Conservation (phyloP, 768 basidiomycete genomes). For the Pisolithus sp. region DNA sequence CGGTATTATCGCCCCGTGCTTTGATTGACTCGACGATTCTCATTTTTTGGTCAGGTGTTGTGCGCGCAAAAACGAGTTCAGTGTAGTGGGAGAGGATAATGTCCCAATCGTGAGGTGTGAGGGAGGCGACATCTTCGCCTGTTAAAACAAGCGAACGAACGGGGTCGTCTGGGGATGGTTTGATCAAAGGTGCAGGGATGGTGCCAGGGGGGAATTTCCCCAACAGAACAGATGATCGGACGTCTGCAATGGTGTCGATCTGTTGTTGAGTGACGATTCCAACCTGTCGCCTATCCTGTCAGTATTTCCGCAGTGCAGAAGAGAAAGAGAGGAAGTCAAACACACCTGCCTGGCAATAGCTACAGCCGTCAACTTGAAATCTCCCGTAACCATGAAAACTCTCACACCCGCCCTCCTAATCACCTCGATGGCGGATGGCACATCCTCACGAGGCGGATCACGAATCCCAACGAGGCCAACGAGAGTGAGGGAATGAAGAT, state of each 20-base stretch:
- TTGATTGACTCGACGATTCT: slow-evolving; percentile 51
- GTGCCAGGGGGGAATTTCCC: slow-evolving; percentile 14
- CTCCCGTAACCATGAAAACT: slow-evolving; percentile 54
- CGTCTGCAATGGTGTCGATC: slow-evolving; percentile 29
- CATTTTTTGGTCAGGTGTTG: slow-evolving; percentile 53
- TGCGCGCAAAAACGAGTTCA: slow-evolving; percentile 47
- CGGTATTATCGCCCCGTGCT: slow-evolving; percentile 39
- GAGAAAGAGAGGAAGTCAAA: slow-evolving; percentile 1
- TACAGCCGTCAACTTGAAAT: slow-evolving; percentile 47
- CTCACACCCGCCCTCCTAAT: slow-evolving; percentile 46
- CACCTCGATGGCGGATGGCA: slow-evolving; percentile 39
- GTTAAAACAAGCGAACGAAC: slow-evolving; percentile 37
- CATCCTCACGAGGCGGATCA: slow-evolving; percentile 50
- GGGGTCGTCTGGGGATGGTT: slow-evolving; percentile 32
- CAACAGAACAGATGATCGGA: slow-evolving; percentile 13
- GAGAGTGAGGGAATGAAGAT: slow-evolving; percentile 35
- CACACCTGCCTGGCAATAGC: slow-evolving; percentile 44
- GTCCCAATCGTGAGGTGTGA: slow-evolving; percentile 36
- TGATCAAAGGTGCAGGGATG: slow-evolving; percentile 18
- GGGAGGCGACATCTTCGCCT: slow-evolving; percentile 36
- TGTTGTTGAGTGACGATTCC: slow-evolving; percentile 36
- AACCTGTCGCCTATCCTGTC: slow-evolving; percentile 24
- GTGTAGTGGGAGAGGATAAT: slow-evolving; percentile 31
- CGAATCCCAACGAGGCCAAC: slow-evolving; percentile 48
- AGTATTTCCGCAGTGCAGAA: neutral